Percentiles rank a stretch among this genome's conserved stretches.
Conservation (phyloP, 495 filamentous ascomycete species). For the Cryomyces minteri region DNA sequence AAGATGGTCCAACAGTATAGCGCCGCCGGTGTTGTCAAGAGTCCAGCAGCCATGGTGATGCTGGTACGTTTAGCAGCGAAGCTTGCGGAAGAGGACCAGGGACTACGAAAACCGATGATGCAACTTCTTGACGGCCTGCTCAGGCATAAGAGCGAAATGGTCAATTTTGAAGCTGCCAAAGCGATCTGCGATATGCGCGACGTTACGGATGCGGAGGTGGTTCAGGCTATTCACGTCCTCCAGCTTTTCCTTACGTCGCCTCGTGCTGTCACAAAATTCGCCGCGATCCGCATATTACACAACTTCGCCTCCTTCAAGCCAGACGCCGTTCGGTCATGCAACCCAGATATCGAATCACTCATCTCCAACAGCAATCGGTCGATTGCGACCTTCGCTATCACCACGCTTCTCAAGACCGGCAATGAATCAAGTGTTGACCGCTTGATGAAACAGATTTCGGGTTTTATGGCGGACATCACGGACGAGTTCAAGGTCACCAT, state of each 20-base stretch:
- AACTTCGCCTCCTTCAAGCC: conserved; percentile 92
- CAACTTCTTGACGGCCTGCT: conserved; percentile 89
- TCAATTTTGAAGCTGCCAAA: conserved; percentile 98
- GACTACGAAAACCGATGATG: conserved; percentile 87
- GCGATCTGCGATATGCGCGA: conserved; percentile 89
- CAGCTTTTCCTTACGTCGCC: conserved; percentile 97
- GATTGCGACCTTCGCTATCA: conserved; percentile 96
- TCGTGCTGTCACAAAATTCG: conserved; percentile 91
- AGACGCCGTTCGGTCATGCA: conserved; percentile 78
- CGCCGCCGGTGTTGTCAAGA: conserved; percentile 79
- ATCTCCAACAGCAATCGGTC: conserved; percentile 95
- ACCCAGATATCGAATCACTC: conserved; percentile 87
- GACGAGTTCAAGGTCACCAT: conserved; percentile 99
- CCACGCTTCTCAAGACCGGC: conserved; percentile 91
- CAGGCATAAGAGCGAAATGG: conserved; percentile 98
- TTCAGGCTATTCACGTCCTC: conserved; percentile 84
- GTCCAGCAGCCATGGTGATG: conserved; percentile 78
- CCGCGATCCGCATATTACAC: conserved; percentile 91
- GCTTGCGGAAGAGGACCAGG: conserved; percentile 79
- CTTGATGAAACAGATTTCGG: conserved; percentile 91
- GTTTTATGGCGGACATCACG: conserved; percentile 94
- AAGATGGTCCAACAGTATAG: conserved; percentile 99
- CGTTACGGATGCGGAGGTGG: conserved; percentile 78
- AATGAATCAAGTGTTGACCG: conserved; percentile 95
- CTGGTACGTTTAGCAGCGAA: conserved; percentile 87